Conservation (phyloP, 2,329 filamentous ascomycete genomes). For the Pseudogymnoascus verrucosus region DNA sequence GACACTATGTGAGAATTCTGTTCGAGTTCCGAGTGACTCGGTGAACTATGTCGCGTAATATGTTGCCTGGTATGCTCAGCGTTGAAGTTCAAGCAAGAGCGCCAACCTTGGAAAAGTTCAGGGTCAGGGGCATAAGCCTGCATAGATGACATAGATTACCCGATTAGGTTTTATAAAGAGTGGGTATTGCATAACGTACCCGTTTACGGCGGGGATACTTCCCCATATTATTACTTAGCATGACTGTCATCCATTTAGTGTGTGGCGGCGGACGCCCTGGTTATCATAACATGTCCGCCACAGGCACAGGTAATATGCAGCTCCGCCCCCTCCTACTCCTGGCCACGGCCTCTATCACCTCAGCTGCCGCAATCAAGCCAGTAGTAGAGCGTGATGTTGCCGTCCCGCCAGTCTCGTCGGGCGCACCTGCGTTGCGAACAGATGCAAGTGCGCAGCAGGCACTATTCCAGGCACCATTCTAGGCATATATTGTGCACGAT, state of each 20-base stretch:
- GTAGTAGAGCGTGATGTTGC: not conserved
- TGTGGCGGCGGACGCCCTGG: not conserved
- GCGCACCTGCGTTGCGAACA: not conserved
- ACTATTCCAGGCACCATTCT: not conserved
- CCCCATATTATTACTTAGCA: not conserved
- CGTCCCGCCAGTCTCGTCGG: not conserved
- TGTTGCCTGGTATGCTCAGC: not conserved
- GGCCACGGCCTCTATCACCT: not conserved
- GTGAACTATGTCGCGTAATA: not conserved
- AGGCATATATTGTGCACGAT: not conserved
- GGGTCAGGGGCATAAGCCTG: not conserved
- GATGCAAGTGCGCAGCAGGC: not conserved
- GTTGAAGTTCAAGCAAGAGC: not conserved
- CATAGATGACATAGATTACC: not conserved
- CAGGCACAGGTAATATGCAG: not conserved
- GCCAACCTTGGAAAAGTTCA: not conserved
- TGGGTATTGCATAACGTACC: not conserved
- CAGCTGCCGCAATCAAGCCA: not conserved
- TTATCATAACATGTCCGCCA: not conserved
- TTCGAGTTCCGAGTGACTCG: not conserved
- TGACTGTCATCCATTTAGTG: not conserved
- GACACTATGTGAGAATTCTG: not conserved
- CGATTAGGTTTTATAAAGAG: not conserved
- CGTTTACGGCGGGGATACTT: not conserved
- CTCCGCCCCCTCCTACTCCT: not conserved